Base-by-base conservation (phyloP, 2,329 filamentous ascomycete genomes). In the Juglanconis sp. region DNA sequence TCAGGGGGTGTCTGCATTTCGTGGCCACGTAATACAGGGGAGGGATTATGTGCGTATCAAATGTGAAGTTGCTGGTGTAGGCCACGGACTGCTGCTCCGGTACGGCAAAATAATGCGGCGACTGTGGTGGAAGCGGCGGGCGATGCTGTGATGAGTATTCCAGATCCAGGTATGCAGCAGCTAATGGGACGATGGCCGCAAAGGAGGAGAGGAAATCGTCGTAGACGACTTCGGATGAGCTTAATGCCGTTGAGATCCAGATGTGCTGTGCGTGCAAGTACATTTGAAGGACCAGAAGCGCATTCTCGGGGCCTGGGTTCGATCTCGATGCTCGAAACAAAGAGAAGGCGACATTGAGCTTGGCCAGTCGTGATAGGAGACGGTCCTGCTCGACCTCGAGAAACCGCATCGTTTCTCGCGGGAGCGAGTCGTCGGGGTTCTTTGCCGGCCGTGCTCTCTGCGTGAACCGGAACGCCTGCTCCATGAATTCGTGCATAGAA, bases 401-500 rank as follows among this genome's bases (percentile, higher is more conserved):
- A 0, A 47, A 38, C 1, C 65, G 61, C 62, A 68, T 61, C 4
- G 69, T 65, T n/a, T 69, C 64, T 0, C 65, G 57, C 0, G 70
- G 64, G 0, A 70, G 56, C 2, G 63, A 51, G 1, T 69, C 67
- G 13, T 68, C 60, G 57, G 70, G 74, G 35, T 56, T 61, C 6
- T 70, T 68, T 3, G 66, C 65, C 6, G 57, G 59, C 15, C 66
- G 64, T 0, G 69, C 70, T 51, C 65, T 65, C 4, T 68, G 67
- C 13, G 69, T 72, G 52, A 78, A 77, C 8, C 73, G 70, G 5
- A 79, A 64, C 0, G 66, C 71, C 17, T 77, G 72, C 53, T 79
- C 76, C 32, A 78, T 67, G 13, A 77, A 68, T 11, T 77, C 69
- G 47, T 76, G 76, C 8, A 80, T 65, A 9, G 66, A 64, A 54